Base-by-base conservation (phyloP, 163 green algal species). In the Volvox carteri region DNA sequence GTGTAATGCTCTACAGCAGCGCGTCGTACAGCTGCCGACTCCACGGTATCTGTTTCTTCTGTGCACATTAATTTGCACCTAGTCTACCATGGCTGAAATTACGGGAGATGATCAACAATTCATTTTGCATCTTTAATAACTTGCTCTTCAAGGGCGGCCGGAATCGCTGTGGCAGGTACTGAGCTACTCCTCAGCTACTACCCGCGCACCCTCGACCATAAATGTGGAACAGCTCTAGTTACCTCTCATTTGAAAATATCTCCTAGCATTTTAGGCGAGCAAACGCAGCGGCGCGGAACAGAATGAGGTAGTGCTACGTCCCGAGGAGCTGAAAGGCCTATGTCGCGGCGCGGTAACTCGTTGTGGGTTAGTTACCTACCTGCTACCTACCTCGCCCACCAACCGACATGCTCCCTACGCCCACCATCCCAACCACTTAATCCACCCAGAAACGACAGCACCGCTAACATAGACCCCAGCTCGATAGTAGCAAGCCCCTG, bases 11-110 rank as follows among this genome's bases (percentile, higher is more conserved):
- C 46, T 33, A 42, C 46, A 46, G 60, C 23, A 72, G n/a, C 60
- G 60, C 18, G 65, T 75, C 65, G 65, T 75, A 75, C 65, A 75
- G 65, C 65, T 75, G 65, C 65, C 65, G 65, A 75, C 65, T 75
- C 33, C 46, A 65, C n/a, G n/a, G n/a, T n/a, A n/a, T n/a, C n/a
- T n/a, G n/a, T n/a, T n/a, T n/a, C n/a, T n/a, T n/a, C n/a, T n/a
- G n/a, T n/a, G n/a, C n/a, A n/a, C n/a, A n/a, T n/a, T n/a, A n/a
- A n/a, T n/a, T n/a, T n/a, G n/a, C n/a, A n/a, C n/a, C n/a, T n/a
- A n/a, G n/a, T n/a, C n/a, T n/a, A n/a, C n/a, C n/a, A n/a, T n/a
- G n/a, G n/a, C n/a, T n/a, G n/a, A n/a, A n/a, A n/a, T n/a, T n/a
- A n/a, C n/a, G n/a, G n/a, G n/a, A n/a, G n/a, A n/a, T n/a, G n/a